phyloP scores from a whole-genome alignment of 352 stramenopile genomes.

The Phytophthora palmivora region DNA sequence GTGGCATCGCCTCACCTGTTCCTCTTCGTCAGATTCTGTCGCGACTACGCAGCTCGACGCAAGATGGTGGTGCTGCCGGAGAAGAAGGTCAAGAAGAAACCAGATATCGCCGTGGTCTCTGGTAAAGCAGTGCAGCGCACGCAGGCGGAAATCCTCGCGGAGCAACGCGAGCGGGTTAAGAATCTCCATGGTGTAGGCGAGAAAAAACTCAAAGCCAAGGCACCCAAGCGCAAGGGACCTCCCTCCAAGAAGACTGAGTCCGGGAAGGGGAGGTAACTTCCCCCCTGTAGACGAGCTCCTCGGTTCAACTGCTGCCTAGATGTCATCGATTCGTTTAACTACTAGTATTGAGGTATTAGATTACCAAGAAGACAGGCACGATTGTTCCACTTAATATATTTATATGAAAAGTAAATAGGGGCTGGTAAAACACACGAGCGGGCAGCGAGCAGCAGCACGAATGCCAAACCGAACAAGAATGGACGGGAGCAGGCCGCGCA shows the following conservation, averaged over 20 bases:
- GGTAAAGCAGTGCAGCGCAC: conserved; percentile 66
- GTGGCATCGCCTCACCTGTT: conserved; percentile 2
- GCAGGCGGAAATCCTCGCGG: conserved; percentile 80
- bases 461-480: conserved; percentile 39
- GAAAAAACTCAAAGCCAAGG: conserved; percentile 68
- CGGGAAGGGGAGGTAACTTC: not conserved
- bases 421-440: conserved; percentile 53
- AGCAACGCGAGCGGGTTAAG: conserved; percentile 71
- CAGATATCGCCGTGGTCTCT: conserved; percentile 73
- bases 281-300: conserved; percentile 5
- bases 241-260: conserved; percentile 51
- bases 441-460: conserved; percentile 37
- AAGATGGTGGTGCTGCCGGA: conserved; percentile 69
- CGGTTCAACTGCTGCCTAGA: no score
- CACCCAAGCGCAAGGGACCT: conserved; percentile 72
- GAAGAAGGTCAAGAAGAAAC: conserved; percentile 78
- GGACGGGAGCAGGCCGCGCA: conserved; percentile 35
- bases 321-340: no score
- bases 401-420: conserved; percentile 89
- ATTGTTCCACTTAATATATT: conserved; percentile 62
- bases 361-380: no score
- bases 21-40: conserved; percentile 43
- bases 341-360: no score
- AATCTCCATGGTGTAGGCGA: conserved; percentile 71
- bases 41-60: conserved; percentile 59